These are phyloP conservation scores for Nemania bipapillata DNA, from an alignment of 2,329 filamentous ascomycete species.

Conservation along the genomic window DNA sequence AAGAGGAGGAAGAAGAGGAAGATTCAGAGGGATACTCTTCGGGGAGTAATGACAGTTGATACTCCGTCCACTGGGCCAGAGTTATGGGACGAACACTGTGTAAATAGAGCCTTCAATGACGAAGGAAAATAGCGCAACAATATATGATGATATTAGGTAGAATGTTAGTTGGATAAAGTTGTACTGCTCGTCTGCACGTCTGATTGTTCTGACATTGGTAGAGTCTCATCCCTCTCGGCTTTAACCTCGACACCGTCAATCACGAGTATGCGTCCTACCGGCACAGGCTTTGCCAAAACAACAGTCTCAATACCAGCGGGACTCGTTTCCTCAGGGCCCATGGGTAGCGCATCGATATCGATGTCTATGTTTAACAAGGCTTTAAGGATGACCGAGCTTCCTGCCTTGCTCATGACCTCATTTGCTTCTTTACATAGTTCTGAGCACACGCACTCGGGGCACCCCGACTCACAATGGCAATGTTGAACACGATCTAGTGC, in stretches of 20 bases:
- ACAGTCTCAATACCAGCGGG: slow-evolving; percentile 85
- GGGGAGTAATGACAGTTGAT: background rate
- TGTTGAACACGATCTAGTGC: slow-evolving; percentile 79
- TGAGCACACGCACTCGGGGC: slow-evolving; percentile 88
- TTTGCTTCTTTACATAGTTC: slow-evolving; percentile 87
- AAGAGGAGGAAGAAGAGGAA: background rate
- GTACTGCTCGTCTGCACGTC: background rate
- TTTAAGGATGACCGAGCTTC: slow-evolving; percentile 82
- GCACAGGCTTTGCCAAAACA: slow-evolving; percentile 75
- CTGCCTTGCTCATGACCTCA: slow-evolving; percentile 92
- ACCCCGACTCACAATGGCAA: slow-evolving; percentile 82
- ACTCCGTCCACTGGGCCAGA: background rate
- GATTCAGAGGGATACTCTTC: background rate
- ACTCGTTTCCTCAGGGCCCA: slow-evolving; percentile 78
- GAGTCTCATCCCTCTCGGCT: slow-evolving; percentile 40
- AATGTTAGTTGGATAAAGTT: background rate
- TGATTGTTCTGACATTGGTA: background rate
- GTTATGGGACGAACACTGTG: background rate
- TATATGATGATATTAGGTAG: background rate
- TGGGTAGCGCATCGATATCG: slow-evolving; percentile 84
- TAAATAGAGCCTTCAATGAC: background rate
- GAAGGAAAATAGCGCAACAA: background rate
- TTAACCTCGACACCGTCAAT: slow-evolving; percentile 45
- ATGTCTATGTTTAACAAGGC: slow-evolving; percentile 79
- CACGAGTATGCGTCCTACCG: slow-evolving; percentile 49